These are phyloP conservation scores for Corylus heterophylla DNA, from an alignment of 306 rosid species.

Conservation along the genomic window DNA sequence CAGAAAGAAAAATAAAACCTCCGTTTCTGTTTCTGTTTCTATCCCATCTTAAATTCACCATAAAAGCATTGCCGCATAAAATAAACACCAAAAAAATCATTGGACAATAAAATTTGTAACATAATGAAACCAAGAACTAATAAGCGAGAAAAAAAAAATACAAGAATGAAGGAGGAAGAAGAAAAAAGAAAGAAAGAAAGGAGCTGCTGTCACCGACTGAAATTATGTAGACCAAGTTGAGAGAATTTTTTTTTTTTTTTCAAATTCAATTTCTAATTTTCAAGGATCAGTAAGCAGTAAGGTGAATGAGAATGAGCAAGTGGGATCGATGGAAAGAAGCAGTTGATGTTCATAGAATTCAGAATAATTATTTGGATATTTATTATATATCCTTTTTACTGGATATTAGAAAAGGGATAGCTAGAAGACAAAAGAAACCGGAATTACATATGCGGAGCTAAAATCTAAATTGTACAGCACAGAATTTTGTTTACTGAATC, in stretches of 20 bases:
- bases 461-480: background rate
- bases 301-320: background rate
- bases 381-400: background rate
- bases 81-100: background rate
- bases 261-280: background rate
- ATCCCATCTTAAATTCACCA: conserved; percentile 34
- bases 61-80: conserved; percentile 28
- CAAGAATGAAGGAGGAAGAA: background rate
- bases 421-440: conserved; percentile 36
- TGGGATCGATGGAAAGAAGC: background rate
- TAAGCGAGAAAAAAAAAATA: background rate
- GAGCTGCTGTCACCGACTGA: conserved; percentile 25
- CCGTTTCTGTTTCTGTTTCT: conserved; percentile 18
- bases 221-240: conserved; percentile 34
- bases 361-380: background rate
- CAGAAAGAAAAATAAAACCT: background rate
- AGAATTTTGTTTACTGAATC: conserved; percentile 1
- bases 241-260: conserved; percentile 26
- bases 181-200: background rate
- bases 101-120: conserved; percentile 23
- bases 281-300: background rate
- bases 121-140: conserved; percentile 13
- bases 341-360: background rate
- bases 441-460: conserved; percentile 29
- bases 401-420: conserved; percentile 16